A percentile compares a stretch with the other conserved stretches of the same genome.
Evolutionary conservation across 2,329 filamentous ascomycete genomes (phyloP).

Genomic region (Seiridium cupressi): DNA sequence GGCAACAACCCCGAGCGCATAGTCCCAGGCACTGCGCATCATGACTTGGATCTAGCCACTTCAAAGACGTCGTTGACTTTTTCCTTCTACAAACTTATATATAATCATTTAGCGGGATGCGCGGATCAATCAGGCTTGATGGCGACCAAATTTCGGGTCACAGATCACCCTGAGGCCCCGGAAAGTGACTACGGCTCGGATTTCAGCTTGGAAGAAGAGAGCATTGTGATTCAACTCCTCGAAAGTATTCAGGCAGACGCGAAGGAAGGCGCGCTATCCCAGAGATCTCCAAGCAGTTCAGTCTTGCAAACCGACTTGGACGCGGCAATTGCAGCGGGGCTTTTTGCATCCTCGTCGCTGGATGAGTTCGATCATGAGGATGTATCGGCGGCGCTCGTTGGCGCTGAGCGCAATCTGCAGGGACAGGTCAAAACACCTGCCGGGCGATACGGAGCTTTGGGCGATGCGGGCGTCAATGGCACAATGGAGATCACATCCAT

Average conservation of each 20-base stretch:
- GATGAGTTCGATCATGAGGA: background rate
- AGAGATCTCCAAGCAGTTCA: background rate
- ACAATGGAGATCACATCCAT: background rate
- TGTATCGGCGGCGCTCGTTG: background rate
- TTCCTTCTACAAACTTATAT: background rate
- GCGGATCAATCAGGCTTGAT: background rate
- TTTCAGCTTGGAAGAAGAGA: constrained; percentile 28
- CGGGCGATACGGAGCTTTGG: background rate
- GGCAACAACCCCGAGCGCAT: background rate
- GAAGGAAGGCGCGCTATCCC: background rate
- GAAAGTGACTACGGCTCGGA: constrained; percentile 32
- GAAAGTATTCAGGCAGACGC: constrained; percentile 7
- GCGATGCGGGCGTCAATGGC: background rate
- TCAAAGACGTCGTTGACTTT: background rate
- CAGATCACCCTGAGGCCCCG: constrained; percentile 8
- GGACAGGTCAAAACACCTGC: constrained; percentile 8
- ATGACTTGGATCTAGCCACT: background rate
- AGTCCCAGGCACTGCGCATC: background rate
- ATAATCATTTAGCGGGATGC: background rate
- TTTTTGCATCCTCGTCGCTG: background rate
- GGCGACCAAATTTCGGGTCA: background rate
- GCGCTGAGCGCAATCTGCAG: background rate
- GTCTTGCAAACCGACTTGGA: background rate
- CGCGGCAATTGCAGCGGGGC: background rate
- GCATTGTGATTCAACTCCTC: constrained; percentile 25